Evolutionary conservation across 192 early-diverging fungal species (phyloP).

Genomic region (Lobosporangium transversale): DNA sequence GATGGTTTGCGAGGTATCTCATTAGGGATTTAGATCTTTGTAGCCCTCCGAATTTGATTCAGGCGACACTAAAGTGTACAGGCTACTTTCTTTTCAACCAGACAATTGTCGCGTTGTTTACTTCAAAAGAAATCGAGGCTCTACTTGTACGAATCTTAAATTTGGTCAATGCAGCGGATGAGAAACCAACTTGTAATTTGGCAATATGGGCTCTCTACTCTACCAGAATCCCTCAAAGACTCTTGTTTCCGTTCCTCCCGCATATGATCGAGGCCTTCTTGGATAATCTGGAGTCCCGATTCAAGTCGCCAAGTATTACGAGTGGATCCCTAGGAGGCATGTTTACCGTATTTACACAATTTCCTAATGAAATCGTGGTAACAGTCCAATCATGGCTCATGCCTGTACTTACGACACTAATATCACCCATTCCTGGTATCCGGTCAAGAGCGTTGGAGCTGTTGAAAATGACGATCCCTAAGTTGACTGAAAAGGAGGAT

Average conservation of each 20-base stretch:
- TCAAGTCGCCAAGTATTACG: slow-evolving; percentile 21
- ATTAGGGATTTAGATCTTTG: slow-evolving; percentile 18
- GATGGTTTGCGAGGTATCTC: neutral
- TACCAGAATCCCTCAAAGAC: slow-evolving; percentile 1
- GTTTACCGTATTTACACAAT: slow-evolving; percentile 7
- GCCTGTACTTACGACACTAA: slow-evolving; percentile 11
- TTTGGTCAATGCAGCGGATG: slow-evolving; percentile 9
- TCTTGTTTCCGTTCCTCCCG: slow-evolving; percentile 9
- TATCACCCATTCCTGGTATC: slow-evolving; percentile 22
- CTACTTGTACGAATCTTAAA: slow-evolving; percentile 4
- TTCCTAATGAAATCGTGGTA: slow-evolving; percentile 20
- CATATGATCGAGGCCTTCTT: slow-evolving; percentile 19
- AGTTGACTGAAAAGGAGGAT: slow-evolving; percentile 31
- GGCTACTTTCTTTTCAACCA: slow-evolving; percentile 25
- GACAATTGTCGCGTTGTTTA: slow-evolving; percentile 16
- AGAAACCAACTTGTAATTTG: slow-evolving; percentile 25
- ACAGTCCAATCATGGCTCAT: slow-evolving; percentile 17
- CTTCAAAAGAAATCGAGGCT: slow-evolving; percentile 13
- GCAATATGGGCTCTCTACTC: slow-evolving; percentile 19
- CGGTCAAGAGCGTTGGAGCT: slow-evolving; percentile 29
- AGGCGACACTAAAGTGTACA: slow-evolving; percentile 13
- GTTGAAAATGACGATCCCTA: slow-evolving; percentile 11
- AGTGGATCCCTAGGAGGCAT: slow-evolving; percentile 17
- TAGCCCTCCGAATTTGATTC: slow-evolving; percentile 9
- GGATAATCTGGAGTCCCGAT: slow-evolving; percentile 24